Base-by-base conservation (phyloP, 441 rosid species). In the Pelargonium citronellum region DNA sequence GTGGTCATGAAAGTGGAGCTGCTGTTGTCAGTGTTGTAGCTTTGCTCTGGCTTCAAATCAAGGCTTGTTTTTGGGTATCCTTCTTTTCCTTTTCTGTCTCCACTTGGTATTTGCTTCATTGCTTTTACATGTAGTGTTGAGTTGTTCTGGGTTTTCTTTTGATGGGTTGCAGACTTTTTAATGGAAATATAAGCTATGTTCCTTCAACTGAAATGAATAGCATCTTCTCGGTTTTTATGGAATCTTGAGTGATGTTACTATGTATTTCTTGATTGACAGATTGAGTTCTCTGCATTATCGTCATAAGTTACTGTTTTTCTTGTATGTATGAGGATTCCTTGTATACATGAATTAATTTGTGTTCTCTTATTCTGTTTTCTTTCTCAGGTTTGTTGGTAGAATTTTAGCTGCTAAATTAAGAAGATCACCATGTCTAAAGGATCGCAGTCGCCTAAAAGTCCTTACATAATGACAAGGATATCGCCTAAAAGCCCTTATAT, bases 391-490 rank as follows among this genome's bases (percentile, higher is more conserved):
- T 69, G 67, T 20, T 74, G 66, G 22, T 53, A 15, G 60, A 53
- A 53, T 1, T 53, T 6, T 53, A 53, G 60, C 20, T 53, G 17
- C 22, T 53, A 19, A 53, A 53, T 7, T 5, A 15, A 53, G 60
- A 53, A n/a, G 22, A 1, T 4, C 60, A 53, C 60, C 60, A 53
- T 53, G 60, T 53, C 73, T 11, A 77, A 43, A 78, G 72, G 67
- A 69, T 79, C 83, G 1, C 75, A 76, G 75, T 77, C 60, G 2
- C 60, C 60, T 53, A 53, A 53, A 53, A 53, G 60, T 16, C 60
- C 60, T 53, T 53, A 53, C 20, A 16, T 53, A 15, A 53, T 53
- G 84, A 79, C 77, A 57, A 84, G 65, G 79, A 81, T 85, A 74
- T 81, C 87, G 4, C 64, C 64, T 20, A 60, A 60, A 22, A 60